These are phyloP conservation scores for Penicillium digitatum DNA, from an alignment of 2,329 filamentous ascomycete species.

Conservation along the genomic window DNA sequence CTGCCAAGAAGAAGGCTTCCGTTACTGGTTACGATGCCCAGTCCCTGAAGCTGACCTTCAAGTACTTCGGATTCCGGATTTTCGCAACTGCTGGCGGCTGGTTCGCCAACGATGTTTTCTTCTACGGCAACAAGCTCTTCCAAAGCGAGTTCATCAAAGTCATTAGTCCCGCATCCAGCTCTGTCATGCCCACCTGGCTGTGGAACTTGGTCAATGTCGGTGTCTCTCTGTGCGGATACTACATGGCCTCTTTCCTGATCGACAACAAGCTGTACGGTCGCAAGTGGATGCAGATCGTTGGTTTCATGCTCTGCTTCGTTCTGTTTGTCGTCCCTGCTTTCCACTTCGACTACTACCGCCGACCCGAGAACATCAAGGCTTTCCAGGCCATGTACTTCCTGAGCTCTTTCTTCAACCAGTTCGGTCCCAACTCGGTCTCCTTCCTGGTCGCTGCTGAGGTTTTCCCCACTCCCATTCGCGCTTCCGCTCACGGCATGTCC, in stretches of 20 bases:
- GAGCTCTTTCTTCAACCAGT: slow-evolving; percentile 98
- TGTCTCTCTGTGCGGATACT: slow-evolving; percentile 83
- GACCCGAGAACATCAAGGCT: slow-evolving; percentile 65
- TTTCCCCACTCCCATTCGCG: slow-evolving; percentile 90
- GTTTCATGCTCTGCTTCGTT: slow-evolving; percentile 89
- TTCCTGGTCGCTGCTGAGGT: slow-evolving; percentile 95
- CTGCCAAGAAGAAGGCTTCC: slow-evolving; percentile 77
- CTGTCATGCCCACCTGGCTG: slow-evolving; percentile 80
- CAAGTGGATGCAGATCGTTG: slow-evolving; percentile 93
- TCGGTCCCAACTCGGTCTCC: slow-evolving; percentile 91
- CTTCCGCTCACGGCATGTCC: slow-evolving; percentile 91
- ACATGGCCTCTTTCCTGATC: slow-evolving; percentile 80
- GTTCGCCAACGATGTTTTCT: slow-evolving; percentile 98
- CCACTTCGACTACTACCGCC: slow-evolving; percentile 78
- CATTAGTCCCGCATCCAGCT: slow-evolving; percentile 64
- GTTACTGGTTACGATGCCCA: slow-evolving; percentile 91
- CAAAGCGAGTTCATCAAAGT: slow-evolving; percentile 84
- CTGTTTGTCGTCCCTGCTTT: slow-evolving; percentile 91
- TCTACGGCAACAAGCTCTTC: slow-evolving; percentile 99
- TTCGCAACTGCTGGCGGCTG: slow-evolving; percentile 82
- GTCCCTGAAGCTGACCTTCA: slow-evolving; percentile 73
- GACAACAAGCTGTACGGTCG: slow-evolving; percentile 96
- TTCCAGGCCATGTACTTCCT: slow-evolving; percentile 99
- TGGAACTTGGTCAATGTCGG: slow-evolving; percentile 91
- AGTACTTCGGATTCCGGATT: slow-evolving; percentile 79